Percentiles rank a stretch among this genome's conserved stretches.
These are phyloP conservation scores for Phaffomyces thermotolerans DNA, from an alignment of 805 yeast genomes.

Conservation along the genomic window DNA sequence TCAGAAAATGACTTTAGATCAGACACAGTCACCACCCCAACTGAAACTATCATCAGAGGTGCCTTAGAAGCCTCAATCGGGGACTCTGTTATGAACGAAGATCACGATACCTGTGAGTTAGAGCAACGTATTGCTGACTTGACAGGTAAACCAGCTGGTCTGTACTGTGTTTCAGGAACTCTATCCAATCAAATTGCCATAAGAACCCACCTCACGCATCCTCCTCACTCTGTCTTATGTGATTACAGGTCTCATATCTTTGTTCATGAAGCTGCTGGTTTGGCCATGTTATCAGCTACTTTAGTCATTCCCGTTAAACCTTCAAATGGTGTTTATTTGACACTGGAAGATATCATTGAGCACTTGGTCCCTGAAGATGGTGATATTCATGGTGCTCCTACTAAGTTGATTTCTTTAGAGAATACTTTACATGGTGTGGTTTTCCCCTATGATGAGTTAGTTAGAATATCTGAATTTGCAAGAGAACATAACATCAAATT, in stretches of 20 bases:
- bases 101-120: conserved; percentile 55
- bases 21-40: conserved; percentile 90
- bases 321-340: conserved; percentile 64
- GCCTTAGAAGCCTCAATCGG: conserved; percentile 57
- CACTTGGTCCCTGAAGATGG: conserved; percentile 63
- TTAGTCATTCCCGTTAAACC: conserved; percentile 85
- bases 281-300: conserved; percentile 84
- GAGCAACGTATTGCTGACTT: conserved; percentile 58
- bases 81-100: conserved; percentile 88
- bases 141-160: conserved; percentile 74
- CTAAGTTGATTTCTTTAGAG: conserved; percentile 75
- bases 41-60: conserved; percentile 62
- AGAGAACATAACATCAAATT: conserved; percentile 47
- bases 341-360: conserved; percentile 70
- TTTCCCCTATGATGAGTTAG: conserved; percentile 72
- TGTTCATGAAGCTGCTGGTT: conserved; percentile 83
- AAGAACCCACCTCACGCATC: conserved; percentile 67
- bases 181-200: conserved; percentile 83
- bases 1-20: conserved; percentile 51
- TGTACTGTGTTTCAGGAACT: conserved; percentile 86
- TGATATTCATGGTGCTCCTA: conserved; percentile 85
- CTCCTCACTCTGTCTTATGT: conserved; percentile 81
- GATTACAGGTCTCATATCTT: conserved; percentile 83
- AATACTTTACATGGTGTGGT: conserved; percentile 83
- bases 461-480: conserved; percentile 65